These are phyloP conservation scores for Strobilomyces dryophilus DNA, from an alignment of 768 basidiomycete species.

Conservation along the genomic window DNA sequence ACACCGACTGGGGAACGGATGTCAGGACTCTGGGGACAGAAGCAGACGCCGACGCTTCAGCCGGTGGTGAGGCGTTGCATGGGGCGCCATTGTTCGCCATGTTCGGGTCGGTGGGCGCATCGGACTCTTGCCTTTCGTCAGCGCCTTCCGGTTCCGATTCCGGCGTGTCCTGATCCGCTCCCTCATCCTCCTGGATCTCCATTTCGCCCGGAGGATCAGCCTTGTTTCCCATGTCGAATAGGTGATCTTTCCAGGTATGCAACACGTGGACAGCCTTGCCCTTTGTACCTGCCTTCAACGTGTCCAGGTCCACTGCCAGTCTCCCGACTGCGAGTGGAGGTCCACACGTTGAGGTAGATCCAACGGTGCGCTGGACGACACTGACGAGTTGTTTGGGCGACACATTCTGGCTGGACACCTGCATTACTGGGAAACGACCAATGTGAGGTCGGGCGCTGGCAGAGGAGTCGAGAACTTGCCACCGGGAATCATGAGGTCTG, in stretches of 20 bases:
- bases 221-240: constrained; percentile 74
- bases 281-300: constrained; percentile 49
- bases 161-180: constrained; percentile 5
- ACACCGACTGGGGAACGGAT: constrained; percentile 10
- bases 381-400: constrained; percentile 53
- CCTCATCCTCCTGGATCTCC: constrained; percentile 20
- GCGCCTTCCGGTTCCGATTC: constrained; percentile 6
- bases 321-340: constrained; percentile 73
- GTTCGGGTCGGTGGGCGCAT: constrained; percentile 5
- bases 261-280: constrained; percentile 74
- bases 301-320: constrained; percentile 54
- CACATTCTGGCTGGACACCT: constrained; percentile 40
- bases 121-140: constrained; percentile 9
- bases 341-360: constrained; percentile 24
- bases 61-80: constrained; percentile 5
- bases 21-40: constrained; percentile 1
- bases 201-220: constrained; percentile 47
- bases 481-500: constrained; percentile 87
- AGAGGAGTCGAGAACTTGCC: constrained; percentile 41
- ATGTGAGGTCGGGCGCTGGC: background rate
- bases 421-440: constrained; percentile 45
- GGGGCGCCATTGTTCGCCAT: constrained; percentile 24
- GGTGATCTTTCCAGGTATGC: constrained; percentile 73
- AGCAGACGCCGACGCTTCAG: constrained; percentile 4
- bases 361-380: constrained; percentile 47